Base-by-base conservation (phyloP, 345 rosid genomes). In the Noccaea caerulescens region DNA sequence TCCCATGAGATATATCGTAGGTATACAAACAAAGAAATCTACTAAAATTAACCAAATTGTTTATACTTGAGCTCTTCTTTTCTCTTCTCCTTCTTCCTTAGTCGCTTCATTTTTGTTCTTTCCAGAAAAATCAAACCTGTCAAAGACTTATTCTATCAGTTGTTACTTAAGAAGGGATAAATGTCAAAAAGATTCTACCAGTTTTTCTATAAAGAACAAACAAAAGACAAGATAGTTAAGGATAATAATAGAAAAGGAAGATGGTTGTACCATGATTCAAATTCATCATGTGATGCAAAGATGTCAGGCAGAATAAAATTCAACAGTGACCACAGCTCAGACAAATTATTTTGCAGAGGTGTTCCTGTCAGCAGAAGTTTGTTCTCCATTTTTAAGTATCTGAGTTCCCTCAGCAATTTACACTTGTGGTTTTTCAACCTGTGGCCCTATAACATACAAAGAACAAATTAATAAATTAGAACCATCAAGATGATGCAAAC, bases 291-390 rank as follows among this genome's bases (percentile, higher is more conserved):
- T 16, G 97, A 91, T 47, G 90, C 82, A 72, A 94, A 94, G 70
- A 94, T 88, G 80, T 94, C 97, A 50, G 97, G 99, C 72, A 94
- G 76, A 79, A 94, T 87, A 79, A 94, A 94, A 78, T 94, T 86
- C 78, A 94, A 68, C 82, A 94, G 72, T n/a, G 99, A 87, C 98
- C 99, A 94, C 58, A 94, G 96, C 89, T 94, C 99, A 1, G 96
- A 84, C 71, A 91, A 69, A 77, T 94, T 94, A 78, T 94, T 94
- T 67, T 94, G 99, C 77, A 94, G 80, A 66, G 99, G 99, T 4
- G 99, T 94, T 60, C 99, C 99, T 39, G 96, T 94, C 44, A 94
- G 76, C 55, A 94, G 82, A 75, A 94, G 98, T 73, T 89, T 94
- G 80, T 94, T 94, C 14, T 81, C 98, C 69, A 77, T 64, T 32